Base-by-base conservation (phyloP, 2,329 filamentous ascomycete species). In the Aspergillus texensis region DNA sequence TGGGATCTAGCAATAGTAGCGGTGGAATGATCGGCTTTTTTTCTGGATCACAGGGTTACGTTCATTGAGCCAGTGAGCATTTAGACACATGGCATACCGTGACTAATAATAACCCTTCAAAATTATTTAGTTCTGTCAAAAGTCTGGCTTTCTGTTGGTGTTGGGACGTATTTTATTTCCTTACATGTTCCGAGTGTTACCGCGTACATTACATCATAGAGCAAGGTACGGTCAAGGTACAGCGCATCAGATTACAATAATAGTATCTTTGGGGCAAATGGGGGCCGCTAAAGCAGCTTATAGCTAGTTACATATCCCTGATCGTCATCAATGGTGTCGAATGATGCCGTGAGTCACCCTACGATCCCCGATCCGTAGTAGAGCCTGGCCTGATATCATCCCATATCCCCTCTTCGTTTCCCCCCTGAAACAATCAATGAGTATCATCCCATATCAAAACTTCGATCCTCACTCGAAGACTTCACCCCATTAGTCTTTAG, bases 171-270 rank as follows among this genome's bases (percentile, higher is more conserved):
- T 36, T 36, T 54, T 54, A 24, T 54, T 54, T 54, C 14, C 30
- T 32, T 30, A 30, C 28, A 26, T 55, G 52, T 55, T 55, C 52
- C 52, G 34, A 55, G 52, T 55, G 52, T 39, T 55, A 55, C 52
- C 52, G 52, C 52, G 52, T 55, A 55, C 21, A 55, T 55, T 55
- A 55, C 52, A 55, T 55, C 52, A 39, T 55, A n/a, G 32, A 28
- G 14, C 30, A n/a, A 53, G 45, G 45, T 48, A 48, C 45, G 43
- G 43, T 46, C 46, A 28, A 30, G 46, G 24, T 46, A 46, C 43
- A 46, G n/a, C n/a, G 10, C 21, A 46, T 46, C n/a, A 46, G 6
- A 12, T 6, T 19, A 41, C 39, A n/a, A 46, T n/a, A 46, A 21
- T 46, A 24, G n/a, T 46, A 46, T 46, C n/a, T 24, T 24, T 24